Evolutionary conservation across 805 yeast genomes (phyloP).

Genomic region (Candida tibetensis): DNA sequence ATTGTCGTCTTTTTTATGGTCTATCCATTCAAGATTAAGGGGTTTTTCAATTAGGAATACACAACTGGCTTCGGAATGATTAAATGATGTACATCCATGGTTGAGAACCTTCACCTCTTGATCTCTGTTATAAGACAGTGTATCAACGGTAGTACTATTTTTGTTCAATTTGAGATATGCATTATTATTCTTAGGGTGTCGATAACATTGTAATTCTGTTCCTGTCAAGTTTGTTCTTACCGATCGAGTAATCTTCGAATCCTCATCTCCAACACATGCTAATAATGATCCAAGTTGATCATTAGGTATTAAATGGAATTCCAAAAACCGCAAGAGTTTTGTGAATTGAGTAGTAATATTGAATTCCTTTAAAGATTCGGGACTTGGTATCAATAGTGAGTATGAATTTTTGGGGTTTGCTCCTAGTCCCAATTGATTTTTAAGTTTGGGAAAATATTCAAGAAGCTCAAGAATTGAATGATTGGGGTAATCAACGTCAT

Average conservation of each 20-base stretch:
- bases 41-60: constrained; percentile 68
- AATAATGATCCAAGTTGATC: constrained; percentile 47
- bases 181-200: constrained; percentile 21
- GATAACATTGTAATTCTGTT: constrained; percentile 40
- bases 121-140: constrained; percentile 42
- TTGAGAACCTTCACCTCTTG: constrained; percentile 58
- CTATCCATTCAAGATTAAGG: constrained; percentile 62
- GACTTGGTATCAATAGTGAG: constrained; percentile 74
- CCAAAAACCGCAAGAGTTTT: constrained; percentile 53
- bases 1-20: constrained; percentile 34
- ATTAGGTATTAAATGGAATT: constrained; percentile 67
- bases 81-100: constrained; percentile 53
- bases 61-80: constrained; percentile 39
- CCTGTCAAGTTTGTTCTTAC: constrained; percentile 41
- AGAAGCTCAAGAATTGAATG: constrained; percentile 46
- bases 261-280: constrained; percentile 44
- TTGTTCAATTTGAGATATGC: constrained; percentile 27
- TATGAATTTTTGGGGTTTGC: constrained; percentile 26
- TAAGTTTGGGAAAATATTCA: constrained; percentile 39
- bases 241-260: constrained; percentile 22
- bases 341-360: constrained; percentile 46
- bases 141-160: not conserved
- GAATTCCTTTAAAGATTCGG: constrained; percentile 50
- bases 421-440: constrained; percentile 31
- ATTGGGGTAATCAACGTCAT: constrained; percentile 28